phyloP scores from a whole-genome alignment of 1,284 basidiomycete genomes.

The Crucibulum parvulum region DNA sequence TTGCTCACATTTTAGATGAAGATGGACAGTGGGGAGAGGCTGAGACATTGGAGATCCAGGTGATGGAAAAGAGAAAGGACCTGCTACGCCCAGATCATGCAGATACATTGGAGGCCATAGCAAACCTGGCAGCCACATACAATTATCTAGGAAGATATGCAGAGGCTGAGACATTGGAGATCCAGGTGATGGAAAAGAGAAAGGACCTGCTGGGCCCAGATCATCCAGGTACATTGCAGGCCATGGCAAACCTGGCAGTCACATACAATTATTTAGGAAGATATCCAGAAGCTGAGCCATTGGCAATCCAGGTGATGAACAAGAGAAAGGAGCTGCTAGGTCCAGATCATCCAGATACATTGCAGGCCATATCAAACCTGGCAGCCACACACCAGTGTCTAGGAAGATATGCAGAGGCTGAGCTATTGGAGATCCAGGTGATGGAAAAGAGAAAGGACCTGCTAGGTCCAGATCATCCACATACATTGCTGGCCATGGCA shows the following conservation, averaged over 20 bases:
- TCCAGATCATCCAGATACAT: neutral
- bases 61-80: neutral
- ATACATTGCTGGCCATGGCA: conserved; percentile 1
- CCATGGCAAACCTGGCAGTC: conserved; percentile 3
- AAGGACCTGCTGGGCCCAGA: conserved; percentile 5
- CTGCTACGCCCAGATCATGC: neutral
- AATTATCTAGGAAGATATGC: neutral
- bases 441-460: neutral
- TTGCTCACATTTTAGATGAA: neutral
- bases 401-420: neutral
- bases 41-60: neutral
- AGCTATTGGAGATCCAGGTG: neutral
- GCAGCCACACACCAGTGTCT: neutral
- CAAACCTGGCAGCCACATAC: neutral
- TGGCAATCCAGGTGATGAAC: neutral
- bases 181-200: neutral
- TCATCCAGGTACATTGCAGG: conserved; percentile 5
- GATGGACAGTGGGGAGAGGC: conserved; percentile 1
- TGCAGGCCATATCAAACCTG: neutral
- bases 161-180: neutral
- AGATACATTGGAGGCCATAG: neutral
- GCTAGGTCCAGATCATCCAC: conserved; percentile 10
- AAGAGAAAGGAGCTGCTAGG: neutral
- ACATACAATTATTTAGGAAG: conserved; percentile 7
- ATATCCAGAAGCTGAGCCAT: conserved; percentile 4